A percentile compares a stretch with the other conserved stretches of the same genome.
Conservation (phyloP, 1,284 basidiomycete species). For the Sporisorium sorghi region DNA sequence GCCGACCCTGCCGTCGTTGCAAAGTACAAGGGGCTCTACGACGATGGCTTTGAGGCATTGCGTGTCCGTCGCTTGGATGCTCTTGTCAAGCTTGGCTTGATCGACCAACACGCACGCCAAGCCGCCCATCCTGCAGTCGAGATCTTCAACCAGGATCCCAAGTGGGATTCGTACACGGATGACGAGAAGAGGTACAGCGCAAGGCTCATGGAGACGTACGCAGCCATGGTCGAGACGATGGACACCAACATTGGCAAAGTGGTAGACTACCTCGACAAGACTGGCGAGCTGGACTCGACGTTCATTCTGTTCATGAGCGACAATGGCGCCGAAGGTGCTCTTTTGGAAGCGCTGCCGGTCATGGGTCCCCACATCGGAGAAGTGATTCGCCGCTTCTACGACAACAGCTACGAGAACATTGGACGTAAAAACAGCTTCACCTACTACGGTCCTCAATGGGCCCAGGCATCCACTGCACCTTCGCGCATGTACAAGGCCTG, state of each 20-base stretch:
- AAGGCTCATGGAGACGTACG: constrained; percentile 67
- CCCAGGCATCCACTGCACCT: constrained; percentile 66
- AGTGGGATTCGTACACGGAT: constrained; percentile 55
- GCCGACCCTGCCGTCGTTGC: constrained; percentile 44
- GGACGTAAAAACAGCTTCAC: constrained; percentile 52
- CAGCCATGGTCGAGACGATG: constrained; percentile 68
- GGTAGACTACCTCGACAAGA: constrained; percentile 41
- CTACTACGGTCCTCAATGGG: constrained; percentile 63
- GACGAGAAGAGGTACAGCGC: constrained; percentile 54
- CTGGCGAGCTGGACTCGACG: constrained; percentile 65
- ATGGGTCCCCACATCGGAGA: constrained; percentile 35
- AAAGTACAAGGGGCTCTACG: constrained; percentile 64
- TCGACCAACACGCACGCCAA: constrained; percentile 38
- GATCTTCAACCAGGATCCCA: constrained; percentile 15
- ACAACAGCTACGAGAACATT: constrained; percentile 62
- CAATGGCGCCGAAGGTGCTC: constrained; percentile 69
- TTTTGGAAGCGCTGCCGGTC: constrained; percentile 53
- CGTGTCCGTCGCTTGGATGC: constrained; percentile 54
- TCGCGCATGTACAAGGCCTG: constrained; percentile 63
- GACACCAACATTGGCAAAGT: constrained; percentile 65
- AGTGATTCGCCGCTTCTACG: constrained; percentile 47
- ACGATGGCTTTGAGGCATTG: constrained; percentile 63
- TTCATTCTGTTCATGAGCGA: constrained; percentile 68
- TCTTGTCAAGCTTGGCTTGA: constrained; percentile 56
- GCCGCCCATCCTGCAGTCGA: constrained; percentile 48